A percentile compares a stretch with the other conserved stretches of the same genome.
phyloP scores from a whole-genome alignment of 164 flowering plant genomes.

The Magnolia officinalis region DNA sequence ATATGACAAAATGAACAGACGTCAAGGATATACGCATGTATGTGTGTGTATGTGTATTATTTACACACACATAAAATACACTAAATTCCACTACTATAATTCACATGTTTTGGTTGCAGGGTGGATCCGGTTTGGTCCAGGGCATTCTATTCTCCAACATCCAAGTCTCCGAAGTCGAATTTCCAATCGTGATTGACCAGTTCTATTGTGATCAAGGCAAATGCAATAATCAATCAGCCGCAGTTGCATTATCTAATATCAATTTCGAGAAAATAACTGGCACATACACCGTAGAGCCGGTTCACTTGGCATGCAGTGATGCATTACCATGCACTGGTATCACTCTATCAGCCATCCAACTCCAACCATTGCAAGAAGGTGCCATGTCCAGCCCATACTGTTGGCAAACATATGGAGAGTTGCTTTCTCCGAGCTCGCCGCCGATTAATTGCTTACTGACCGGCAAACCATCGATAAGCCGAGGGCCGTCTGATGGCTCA shows the following conservation, averaged over 20 bases:
- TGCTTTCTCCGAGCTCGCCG: slow-evolving; percentile 68
- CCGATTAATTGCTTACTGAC: slow-evolving; percentile 75
- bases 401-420: slow-evolving; percentile 85
- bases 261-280: slow-evolving; percentile 37
- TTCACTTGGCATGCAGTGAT: slow-evolving; percentile 47
- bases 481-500: slow-evolving; percentile 42
- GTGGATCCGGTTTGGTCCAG: slow-evolving; percentile 41
- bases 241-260: slow-evolving; percentile 39
- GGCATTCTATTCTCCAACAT: slow-evolving; percentile 40
- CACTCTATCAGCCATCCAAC: slow-evolving; percentile 32
- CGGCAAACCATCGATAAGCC: slow-evolving; percentile 77
- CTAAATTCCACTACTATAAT: neutral
- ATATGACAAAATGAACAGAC: neutral
- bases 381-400: slow-evolving; percentile 55
- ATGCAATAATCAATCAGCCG: slow-evolving; percentile 43
- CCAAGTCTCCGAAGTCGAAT: slow-evolving; percentile 38
- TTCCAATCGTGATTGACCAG: slow-evolving; percentile 44
- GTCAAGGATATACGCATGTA: no score
- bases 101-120: slow-evolving; percentile 23
- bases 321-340: slow-evolving; percentile 38
- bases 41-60: no score
- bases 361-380: slow-evolving; percentile 30
- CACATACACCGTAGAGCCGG: slow-evolving; percentile 36
- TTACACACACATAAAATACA: no score
- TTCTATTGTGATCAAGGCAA: slow-evolving; percentile 36